A percentile compares a stretch with the other conserved stretches of the same genome.
phyloP scores from a whole-genome alignment of 495 filamentous ascomycete genomes.

The Aspergillus indologenus region DNA sequence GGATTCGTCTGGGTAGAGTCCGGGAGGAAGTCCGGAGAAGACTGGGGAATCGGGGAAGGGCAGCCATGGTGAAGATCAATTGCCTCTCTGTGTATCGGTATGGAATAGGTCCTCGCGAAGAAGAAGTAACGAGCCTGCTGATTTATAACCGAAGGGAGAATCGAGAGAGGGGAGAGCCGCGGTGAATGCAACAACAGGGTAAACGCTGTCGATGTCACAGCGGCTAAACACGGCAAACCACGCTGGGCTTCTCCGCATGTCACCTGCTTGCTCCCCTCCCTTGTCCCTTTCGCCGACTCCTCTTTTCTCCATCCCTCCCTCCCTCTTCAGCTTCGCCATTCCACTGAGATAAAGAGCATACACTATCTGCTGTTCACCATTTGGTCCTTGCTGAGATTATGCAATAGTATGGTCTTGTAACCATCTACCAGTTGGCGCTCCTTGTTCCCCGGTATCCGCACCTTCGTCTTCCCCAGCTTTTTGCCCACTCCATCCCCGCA shows the following conservation, averaged over 20 bases:
- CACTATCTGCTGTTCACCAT: background rate
- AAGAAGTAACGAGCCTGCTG: background rate
- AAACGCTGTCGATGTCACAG: slow-evolving; percentile 4
- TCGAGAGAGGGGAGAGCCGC: slow-evolving; percentile 2
- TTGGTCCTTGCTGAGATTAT: background rate
- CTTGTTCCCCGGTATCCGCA: background rate
- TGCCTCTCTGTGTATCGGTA: too few relatives aligned
- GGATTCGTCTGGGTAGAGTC: slow-evolving; percentile 22
- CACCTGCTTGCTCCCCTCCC: slow-evolving; percentile 15
- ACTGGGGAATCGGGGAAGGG: slow-evolving; percentile 23
- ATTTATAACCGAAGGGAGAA: background rate
- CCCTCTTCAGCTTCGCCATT: slow-evolving; percentile 6
- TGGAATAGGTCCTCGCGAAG: too few relatives aligned
- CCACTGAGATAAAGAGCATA: slow-evolving; percentile 3
- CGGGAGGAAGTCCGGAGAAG: slow-evolving; percentile 34
- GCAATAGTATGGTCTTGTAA: background rate
- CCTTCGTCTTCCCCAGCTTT: background rate
- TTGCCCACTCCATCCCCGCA: slow-evolving; percentile 24
- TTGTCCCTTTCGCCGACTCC: background rate
- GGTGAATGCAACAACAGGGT: background rate
- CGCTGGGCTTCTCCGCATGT: slow-evolving; percentile 37
- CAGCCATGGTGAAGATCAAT: slow-evolving; percentile 28
- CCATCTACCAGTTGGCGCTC: too few relatives aligned
- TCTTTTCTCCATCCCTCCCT: slow-evolving; percentile 1
- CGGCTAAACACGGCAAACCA: slow-evolving; percentile 43